Base-by-base conservation (phyloP, 768 basidiomycete genomes). In the Porpolomopsis calyptriformis region DNA sequence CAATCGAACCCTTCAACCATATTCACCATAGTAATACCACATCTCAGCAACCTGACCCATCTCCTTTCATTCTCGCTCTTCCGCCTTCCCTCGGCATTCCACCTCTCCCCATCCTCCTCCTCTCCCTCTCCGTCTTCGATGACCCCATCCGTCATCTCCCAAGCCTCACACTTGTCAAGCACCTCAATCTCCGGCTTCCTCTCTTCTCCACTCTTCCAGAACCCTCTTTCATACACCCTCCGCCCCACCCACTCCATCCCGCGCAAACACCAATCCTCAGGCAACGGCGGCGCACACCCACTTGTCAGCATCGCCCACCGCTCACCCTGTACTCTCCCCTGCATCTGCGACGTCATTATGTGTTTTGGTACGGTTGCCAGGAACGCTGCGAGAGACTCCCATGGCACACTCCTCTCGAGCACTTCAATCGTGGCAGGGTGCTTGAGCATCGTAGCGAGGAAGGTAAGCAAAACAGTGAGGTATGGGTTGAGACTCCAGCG, bases 241-340 rank as follows among this genome's bases (percentile, higher is more conserved):
- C 89, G 73, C 4, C 88, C 85, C 3, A 89, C 83, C 96, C 96
- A 99, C 54, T 92, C 92, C 82, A 93, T 89, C 1, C 96, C 96
- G 25, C 96, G 76, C 53, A 97, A 60, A 55, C 85, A 87, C 91
- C 93, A 97, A 56, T 98, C 96, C 62, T 99, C 96, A 0, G 86
- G 74, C 1, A 98, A 66, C 0, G 88, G 81, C 0, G 81, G 80
- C 18, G 75, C 65, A 50, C 78, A 82, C 11, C 77, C 77, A 37
- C 70, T 78, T 0, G 83, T 85, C 25, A 87, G 69, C 68, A 92
- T 78, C 19, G 66, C 60, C 70, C 80, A 79, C 29, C 74, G 72
- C 37, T 82, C 73, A 27, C 64, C 60, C n/a, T 66, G 60, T 25
- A 36, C 39, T 56, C 52, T 22, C 41, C 14, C 10, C 31, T 50